A percentile compares a stretch with the other conserved stretches of the same genome.
phyloP scores from a whole-genome alignment of 305 asterid genomes.

The Plantago rigida region DNA sequence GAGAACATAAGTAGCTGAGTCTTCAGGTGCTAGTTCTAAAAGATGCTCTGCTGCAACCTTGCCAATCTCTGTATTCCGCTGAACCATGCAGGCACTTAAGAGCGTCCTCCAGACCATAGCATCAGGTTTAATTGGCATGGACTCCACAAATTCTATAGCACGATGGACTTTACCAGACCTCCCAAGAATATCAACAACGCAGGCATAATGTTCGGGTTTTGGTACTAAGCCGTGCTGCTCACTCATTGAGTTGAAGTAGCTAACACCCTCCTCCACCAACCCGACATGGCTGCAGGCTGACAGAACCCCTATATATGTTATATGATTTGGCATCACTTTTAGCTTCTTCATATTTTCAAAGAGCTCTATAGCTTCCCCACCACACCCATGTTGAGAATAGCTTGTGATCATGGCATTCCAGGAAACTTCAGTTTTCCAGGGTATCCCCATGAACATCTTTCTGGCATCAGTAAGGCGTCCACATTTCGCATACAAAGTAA shows the following conservation, averaged over 20 bases:
- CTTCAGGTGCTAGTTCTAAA: constrained; percentile 62
- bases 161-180: constrained; percentile 66
- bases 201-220: constrained; percentile 70
- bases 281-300: constrained; percentile 94
- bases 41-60: constrained; percentile 65
- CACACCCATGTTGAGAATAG: constrained; percentile 81
- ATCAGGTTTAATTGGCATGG: constrained; percentile 72
- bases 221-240: constrained; percentile 53
- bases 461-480: constrained; percentile 61
- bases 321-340: constrained; percentile 51
- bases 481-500: constrained; percentile 76
- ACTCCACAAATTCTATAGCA: constrained; percentile 58
- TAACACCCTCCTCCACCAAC: constrained; percentile 67
- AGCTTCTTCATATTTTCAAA: constrained; percentile 64
- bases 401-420: constrained; percentile 95
- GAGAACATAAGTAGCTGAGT: constrained; percentile 79
- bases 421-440: constrained; percentile 59
- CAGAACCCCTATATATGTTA: constrained; percentile 71
- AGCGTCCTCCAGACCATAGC: constrained; percentile 94
- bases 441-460: constrained; percentile 56
- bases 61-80: constrained; percentile 62
- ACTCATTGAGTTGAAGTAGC: constrained; percentile 62
- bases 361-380: constrained; percentile 57
- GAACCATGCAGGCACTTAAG: constrained; percentile 74
- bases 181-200: constrained; percentile 79